Base-by-base conservation (phyloP, 345 rosid genomes). In the Bruguiera sexangula region DNA sequence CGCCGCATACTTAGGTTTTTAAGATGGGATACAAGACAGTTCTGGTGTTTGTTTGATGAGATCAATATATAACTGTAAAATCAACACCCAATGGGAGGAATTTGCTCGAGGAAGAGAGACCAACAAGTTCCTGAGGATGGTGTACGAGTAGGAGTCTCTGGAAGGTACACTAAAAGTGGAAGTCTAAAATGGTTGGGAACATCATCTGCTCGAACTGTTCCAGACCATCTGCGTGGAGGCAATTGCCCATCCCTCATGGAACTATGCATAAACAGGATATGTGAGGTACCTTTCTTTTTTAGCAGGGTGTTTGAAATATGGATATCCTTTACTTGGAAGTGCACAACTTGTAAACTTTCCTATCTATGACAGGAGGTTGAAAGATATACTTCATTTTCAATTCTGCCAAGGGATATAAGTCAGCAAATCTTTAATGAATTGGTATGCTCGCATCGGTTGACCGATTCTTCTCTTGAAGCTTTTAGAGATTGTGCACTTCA, bases 111-210 rank as follows among this genome's bases (percentile, higher is more conserved):
- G 81, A 93, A 93, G 87, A 90, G 90, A 76, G 81, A 77, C 69
- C 92, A 86, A 66, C 75, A 79, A 70, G 84, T 81, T 18, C 73
- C 72, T 55, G 98, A 89, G 57, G 92, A 84, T 73, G 68, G 64
- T 36, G 70, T 81, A 46, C 85, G 73, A 24, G 75, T 89, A 74
- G 89, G 89, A 61, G 72, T 70, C 19, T 75, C 88, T 66, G 79
- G 83, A 52, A 82, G 78, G 66, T 89, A 77, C 65, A 71, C 81
- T 77, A 93, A 93, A 80, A 89, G 89, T 79, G 74, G 78, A 1
- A 93, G 98, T 76, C 89, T 93, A 16, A 93, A 93, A 82, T 91
- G 97, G 98, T 80, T 88, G 78, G 81, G 76, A 6, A 88, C 96
- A 63, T 84, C 94, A 69, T 83, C 86, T 79, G 68, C 91, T 71